Evolutionary conservation across 257 asterid genomes (phyloP).

Genomic region (Anisodus acutangulus): DNA sequence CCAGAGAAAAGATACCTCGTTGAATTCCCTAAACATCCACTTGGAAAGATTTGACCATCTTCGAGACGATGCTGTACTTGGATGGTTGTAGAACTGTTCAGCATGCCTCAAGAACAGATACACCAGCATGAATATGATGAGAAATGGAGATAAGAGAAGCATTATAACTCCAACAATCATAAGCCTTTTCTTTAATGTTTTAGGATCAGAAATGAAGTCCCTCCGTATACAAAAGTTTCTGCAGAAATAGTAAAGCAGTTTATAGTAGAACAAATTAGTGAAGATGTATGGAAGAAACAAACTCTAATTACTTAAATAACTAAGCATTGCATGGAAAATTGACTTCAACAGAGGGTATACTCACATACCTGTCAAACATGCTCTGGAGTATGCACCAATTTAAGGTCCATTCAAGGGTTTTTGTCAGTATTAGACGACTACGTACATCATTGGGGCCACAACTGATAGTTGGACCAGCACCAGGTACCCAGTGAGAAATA

Average conservation of each 20-base stretch:
- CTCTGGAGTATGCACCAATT: conserved; percentile 94
- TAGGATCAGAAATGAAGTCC: conserved; percentile 84
- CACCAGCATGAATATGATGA: conserved; percentile 91
- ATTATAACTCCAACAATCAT: conserved; percentile 83
- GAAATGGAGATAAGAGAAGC: conserved; percentile 91
- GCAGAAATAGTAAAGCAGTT: conserved; percentile 40
- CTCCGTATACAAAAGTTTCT: conserved; percentile 79
- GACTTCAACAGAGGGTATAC: conserved; percentile 8
- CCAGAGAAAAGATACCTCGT: conserved; percentile 66
- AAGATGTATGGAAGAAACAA: conserved; percentile 10
- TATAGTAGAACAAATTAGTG: conserved; percentile 25
- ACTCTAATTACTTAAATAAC: conserved; percentile 13
- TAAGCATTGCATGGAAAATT: conserved; percentile 6
- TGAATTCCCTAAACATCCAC: conserved; percentile 97
- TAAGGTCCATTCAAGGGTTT: conserved; percentile 95
- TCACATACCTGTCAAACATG: conserved; percentile 88
- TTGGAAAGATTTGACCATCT: conserved; percentile 98
- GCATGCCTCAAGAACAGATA: conserved; percentile 98
- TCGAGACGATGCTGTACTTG: conserved; percentile 92
- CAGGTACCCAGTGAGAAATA: conserved; percentile 82
- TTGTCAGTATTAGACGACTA: conserved; percentile 68
- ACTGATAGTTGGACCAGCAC: conserved; percentile 64
- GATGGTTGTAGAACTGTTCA: conserved; percentile 95
- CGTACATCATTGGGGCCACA: conserved; percentile 56
- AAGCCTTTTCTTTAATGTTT: conserved; percentile 81